phyloP scores from a whole-genome alignment of 108 stramenopile species.

The Cyclotella cryptica region DNA sequence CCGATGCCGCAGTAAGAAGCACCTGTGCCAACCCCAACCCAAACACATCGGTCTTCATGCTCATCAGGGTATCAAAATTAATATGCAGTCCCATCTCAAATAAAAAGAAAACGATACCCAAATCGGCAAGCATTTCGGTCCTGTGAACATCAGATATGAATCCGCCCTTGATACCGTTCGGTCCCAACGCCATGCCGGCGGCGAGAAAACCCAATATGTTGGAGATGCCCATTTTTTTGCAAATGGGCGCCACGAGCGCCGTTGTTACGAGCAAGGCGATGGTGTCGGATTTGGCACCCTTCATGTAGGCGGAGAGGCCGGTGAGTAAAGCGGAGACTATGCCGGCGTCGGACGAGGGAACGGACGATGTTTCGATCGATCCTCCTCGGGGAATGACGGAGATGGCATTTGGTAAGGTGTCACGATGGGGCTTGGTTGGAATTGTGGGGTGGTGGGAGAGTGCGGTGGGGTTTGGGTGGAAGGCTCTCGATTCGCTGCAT shows the following conservation, averaged over 20 bases:
- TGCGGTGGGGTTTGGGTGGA: constrained; percentile 8
- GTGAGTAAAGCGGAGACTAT: constrained; percentile 37
- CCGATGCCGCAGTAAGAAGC: constrained; percentile 68
- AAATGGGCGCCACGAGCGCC: constrained; percentile 86
- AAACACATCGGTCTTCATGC: constrained; percentile 90
- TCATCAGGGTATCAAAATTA: constrained; percentile 83
- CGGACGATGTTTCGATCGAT: constrained; percentile 22
- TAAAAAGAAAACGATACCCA: constrained; percentile 95
- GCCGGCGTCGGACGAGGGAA: constrained; percentile 15
- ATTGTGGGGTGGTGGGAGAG: constrained; percentile 4
- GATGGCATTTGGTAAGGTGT: constrained; percentile 1
- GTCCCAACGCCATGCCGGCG: constrained; percentile 85
- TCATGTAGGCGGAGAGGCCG: constrained; percentile 61
- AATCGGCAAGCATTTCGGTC: constrained; percentile 89
- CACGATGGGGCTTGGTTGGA: constrained; percentile 3
- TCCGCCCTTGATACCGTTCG: constrained; percentile 72
- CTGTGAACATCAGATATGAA: constrained; percentile 77
- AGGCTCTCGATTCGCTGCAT: constrained; percentile 24
- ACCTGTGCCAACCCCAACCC: constrained; percentile 92
- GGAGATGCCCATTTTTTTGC: constrained; percentile 79
- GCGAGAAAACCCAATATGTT: constrained; percentile 92
- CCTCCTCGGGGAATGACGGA: constrained; percentile 39
- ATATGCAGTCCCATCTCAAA: constrained; percentile 98
- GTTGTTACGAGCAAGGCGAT: constrained; percentile 84
- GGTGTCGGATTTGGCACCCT: constrained; percentile 87